phyloP scores from a whole-genome alignment of 805 yeast species.

The Wickerhamomyces hampshirensis region DNA sequence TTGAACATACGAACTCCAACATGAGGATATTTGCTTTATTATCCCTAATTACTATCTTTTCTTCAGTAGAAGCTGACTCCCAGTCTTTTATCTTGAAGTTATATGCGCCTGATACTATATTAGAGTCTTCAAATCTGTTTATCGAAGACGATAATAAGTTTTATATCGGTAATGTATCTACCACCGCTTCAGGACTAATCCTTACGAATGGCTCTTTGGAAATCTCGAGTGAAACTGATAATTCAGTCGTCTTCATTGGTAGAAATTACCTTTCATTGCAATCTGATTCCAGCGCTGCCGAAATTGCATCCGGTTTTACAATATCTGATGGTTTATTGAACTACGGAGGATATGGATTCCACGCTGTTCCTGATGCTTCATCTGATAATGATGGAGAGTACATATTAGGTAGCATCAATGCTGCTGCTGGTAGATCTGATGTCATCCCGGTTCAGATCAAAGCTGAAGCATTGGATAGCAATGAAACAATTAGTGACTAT shows the following conservation, averaged over 20 bases:
- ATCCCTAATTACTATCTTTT: too few species aligned
- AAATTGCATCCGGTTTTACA: slow-evolving; percentile 11
- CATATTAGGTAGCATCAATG: slow-evolving; percentile 17
- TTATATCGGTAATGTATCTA: slow-evolving; percentile 4
- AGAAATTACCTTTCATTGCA: slow-evolving; percentile 13
- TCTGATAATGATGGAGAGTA: slow-evolving; percentile 13
- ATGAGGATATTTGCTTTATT: too few species aligned
- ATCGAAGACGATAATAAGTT: slow-evolving; percentile 10
- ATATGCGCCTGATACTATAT: slow-evolving; percentile 14
- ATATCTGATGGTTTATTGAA: slow-evolving; percentile 14
- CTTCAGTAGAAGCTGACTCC: slow-evolving; percentile 8
- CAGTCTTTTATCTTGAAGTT: slow-evolving; percentile 4
- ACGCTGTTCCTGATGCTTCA: slow-evolving; percentile 20
- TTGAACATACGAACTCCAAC: too few species aligned
- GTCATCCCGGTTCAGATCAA: slow-evolving; percentile 7
- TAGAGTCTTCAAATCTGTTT: slow-evolving; percentile 21
- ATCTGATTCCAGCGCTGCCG: slow-evolving; percentile 6
- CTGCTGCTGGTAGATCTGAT: slow-evolving; percentile 12
- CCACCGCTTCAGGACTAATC: slow-evolving; percentile 1
- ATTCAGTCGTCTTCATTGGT: slow-evolving; percentile 14
- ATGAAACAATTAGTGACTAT: too few species aligned
- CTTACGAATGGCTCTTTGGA: slow-evolving; percentile 8
- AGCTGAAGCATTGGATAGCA: too few species aligned
- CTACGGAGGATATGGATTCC: slow-evolving; percentile 15
- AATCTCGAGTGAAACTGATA: slow-evolving; percentile 2